phyloP scores from a whole-genome alignment of 805 yeast species.

The Ogataea methylovora region DNA sequence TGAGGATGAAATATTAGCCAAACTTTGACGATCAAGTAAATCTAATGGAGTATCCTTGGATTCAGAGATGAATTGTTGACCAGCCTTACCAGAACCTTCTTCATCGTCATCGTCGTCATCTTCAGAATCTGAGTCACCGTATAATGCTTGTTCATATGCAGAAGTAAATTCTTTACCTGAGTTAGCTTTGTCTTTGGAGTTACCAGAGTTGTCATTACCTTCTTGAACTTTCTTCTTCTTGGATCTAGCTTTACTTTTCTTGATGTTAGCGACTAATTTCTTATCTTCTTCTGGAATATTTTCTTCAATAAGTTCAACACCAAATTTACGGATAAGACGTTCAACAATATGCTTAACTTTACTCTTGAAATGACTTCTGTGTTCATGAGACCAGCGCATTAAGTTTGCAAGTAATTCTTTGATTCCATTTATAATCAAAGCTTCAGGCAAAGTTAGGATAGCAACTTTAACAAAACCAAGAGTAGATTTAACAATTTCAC shows the following conservation, averaged over 20 bases:
- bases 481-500: slow-evolving; percentile 91
- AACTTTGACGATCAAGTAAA: slow-evolving; percentile 74
- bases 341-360: slow-evolving; percentile 92
- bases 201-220: slow-evolving; percentile 12
- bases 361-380: slow-evolving; percentile 88
- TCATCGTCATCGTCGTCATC: slow-evolving; percentile 32
- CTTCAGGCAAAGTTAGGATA: slow-evolving; percentile 74
- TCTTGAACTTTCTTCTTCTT: slow-evolving; percentile 56
- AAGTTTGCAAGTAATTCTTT: slow-evolving; percentile 61
- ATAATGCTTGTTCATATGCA: slow-evolving; percentile 88
- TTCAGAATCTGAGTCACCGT: slow-evolving; percentile 58
- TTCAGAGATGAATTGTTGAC: slow-evolving; percentile 68
- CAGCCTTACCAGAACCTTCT: slow-evolving; percentile 17
- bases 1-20: slow-evolving; percentile 84
- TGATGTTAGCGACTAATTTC: slow-evolving; percentile 77
- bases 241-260: slow-evolving; percentile 78
- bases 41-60: slow-evolving; percentile 73
- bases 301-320: slow-evolving; percentile 74
- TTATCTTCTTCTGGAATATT: slow-evolving; percentile 87
- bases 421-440: slow-evolving; percentile 59
- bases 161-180: slow-evolving; percentile 47
- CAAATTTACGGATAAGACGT: slow-evolving; percentile 83
- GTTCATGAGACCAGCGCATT: slow-evolving; percentile 92
- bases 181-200: slow-evolving; percentile 6
- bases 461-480: slow-evolving; percentile 93